Conservation (phyloP, 768 basidiomycete species). For the Tricholoma terreum region DNA sequence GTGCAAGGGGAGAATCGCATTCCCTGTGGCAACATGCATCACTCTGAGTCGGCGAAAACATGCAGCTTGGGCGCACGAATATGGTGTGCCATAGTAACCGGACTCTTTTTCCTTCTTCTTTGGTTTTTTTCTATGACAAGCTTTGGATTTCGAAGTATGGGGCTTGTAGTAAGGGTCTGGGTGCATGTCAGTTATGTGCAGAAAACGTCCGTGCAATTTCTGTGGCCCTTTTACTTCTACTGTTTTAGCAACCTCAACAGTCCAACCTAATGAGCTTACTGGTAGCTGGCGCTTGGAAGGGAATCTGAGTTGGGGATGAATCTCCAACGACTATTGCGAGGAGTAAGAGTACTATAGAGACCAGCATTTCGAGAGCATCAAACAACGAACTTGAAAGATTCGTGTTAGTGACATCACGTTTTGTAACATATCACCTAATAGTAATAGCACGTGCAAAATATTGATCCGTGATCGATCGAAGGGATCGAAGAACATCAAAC, state of each 20-base stretch:
- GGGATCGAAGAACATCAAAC: conserved; percentile 5
- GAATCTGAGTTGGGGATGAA: conserved; percentile 39
- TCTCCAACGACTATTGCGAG: conserved; percentile 19
- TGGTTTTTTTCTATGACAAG: conserved; percentile 66
- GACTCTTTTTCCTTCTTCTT: conserved; percentile 52
- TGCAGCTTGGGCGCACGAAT: conserved; percentile 45
- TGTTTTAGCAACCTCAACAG: background rate
- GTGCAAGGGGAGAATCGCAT: conserved; percentile 76
- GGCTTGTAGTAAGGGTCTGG: conserved; percentile 66
- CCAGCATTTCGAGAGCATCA: conserved; percentile 10
- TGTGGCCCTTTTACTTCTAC: conserved; percentile 34
- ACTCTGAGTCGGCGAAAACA: background rate
- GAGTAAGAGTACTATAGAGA: conserved; percentile 20
- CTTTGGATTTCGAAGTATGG: conserved; percentile 50
- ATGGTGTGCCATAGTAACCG: conserved; percentile 65
- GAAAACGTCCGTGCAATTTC: conserved; percentile 67
- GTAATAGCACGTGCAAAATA: background rate
- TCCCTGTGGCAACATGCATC: conserved; percentile 38
- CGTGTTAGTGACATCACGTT: too few relatives aligned
- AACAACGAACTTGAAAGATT: too few relatives aligned
- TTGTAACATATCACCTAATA: too few relatives aligned
- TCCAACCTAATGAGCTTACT: conserved; percentile 24
- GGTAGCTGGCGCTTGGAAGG: conserved; percentile 28
- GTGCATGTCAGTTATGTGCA: conserved; percentile 84
- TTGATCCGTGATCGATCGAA: background rate